Conservation (phyloP, 192 early-diverging fungal species). For the Coemansia sp. region DNA sequence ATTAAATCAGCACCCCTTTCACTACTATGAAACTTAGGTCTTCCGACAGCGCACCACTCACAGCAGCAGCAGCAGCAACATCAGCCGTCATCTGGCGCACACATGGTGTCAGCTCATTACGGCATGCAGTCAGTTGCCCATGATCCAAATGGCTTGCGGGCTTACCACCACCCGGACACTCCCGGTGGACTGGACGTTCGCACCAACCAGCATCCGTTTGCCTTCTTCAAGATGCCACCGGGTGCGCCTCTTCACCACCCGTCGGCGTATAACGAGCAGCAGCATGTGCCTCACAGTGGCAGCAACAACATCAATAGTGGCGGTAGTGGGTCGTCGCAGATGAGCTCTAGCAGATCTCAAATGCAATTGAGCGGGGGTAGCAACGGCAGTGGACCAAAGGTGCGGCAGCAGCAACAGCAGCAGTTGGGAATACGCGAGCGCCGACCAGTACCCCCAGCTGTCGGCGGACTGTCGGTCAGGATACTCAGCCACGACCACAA, state of each 20-base stretch:
- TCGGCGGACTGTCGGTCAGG: slow-evolving; percentile 47
- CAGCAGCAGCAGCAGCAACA: slow-evolving; percentile 24
- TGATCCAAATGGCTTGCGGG: slow-evolving; percentile 18
- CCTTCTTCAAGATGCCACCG: slow-evolving; percentile 55
- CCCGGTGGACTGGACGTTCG: slow-evolving; percentile 47
- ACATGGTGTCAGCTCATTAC: slow-evolving; percentile 19
- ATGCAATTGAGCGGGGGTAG: slow-evolving; percentile 8
- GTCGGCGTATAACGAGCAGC: slow-evolving; percentile 34
- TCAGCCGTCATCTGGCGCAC: slow-evolving; percentile 6
- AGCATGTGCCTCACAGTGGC: slow-evolving; percentile 3
- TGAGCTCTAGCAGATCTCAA: slow-evolving; percentile 6
- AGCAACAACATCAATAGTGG: slow-evolving; percentile 5
- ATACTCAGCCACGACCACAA: slow-evolving; percentile 16
- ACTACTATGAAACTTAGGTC: neutral
- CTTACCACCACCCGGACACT: slow-evolving; percentile 58
- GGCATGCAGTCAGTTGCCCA: slow-evolving; percentile 15
- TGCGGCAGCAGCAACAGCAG: neutral
- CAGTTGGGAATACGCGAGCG: slow-evolving; percentile 21
- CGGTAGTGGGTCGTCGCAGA: slow-evolving; percentile 13
- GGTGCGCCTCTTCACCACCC: slow-evolving; percentile 51
- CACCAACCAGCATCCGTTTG: slow-evolving; percentile 46
- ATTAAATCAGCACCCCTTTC: neutral
- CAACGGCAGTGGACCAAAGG: slow-evolving; percentile 3
- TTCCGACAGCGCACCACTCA: neutral
- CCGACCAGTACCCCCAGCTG: slow-evolving; percentile 39